Conservation (phyloP, 768 basidiomycete genomes). For the Mycena haematopus region DNA sequence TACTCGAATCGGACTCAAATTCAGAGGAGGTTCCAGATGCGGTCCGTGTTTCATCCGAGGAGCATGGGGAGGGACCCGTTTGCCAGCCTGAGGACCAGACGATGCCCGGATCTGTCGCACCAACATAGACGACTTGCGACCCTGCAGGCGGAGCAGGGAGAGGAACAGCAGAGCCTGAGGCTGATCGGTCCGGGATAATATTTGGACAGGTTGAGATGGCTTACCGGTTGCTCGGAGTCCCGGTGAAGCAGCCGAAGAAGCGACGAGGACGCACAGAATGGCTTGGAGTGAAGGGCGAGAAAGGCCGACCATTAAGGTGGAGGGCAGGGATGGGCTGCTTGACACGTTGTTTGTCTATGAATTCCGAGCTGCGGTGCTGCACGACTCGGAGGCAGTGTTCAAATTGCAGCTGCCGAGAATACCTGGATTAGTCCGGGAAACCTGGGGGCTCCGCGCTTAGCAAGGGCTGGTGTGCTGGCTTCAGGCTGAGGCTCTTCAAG, state of each 20-base stretch:
- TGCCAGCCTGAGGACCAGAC: constrained; percentile 1
- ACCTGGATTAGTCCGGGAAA: too few species aligned
- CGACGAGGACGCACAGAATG: neutral
- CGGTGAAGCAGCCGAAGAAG: constrained; percentile 1
- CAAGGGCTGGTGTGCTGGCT: too few species aligned
- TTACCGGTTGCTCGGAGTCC: constrained; percentile 5
- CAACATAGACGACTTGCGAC: constrained; percentile 3
- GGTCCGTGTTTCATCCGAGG: neutral
- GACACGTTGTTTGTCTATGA: too few species aligned
- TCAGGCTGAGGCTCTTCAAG: too few species aligned
- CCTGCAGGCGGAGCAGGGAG: constrained; percentile 4
- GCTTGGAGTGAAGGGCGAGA: neutral
- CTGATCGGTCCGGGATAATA: neutral
- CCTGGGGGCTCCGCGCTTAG: too few species aligned
- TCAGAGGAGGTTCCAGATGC: neutral
- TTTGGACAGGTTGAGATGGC: neutral
- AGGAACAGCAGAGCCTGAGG: constrained; percentile 8
- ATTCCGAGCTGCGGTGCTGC: too few species aligned
- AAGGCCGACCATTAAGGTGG: constrained; percentile 7
- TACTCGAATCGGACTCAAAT: neutral
- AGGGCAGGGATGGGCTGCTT: neutral
- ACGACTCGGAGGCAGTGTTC: too few species aligned
- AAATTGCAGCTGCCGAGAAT: too few species aligned
- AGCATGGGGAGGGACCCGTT: constrained; percentile 2
- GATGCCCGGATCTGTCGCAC: constrained; percentile 10